Conservation (phyloP, 1,284 basidiomycete species). For the Trametes sp. region DNA sequence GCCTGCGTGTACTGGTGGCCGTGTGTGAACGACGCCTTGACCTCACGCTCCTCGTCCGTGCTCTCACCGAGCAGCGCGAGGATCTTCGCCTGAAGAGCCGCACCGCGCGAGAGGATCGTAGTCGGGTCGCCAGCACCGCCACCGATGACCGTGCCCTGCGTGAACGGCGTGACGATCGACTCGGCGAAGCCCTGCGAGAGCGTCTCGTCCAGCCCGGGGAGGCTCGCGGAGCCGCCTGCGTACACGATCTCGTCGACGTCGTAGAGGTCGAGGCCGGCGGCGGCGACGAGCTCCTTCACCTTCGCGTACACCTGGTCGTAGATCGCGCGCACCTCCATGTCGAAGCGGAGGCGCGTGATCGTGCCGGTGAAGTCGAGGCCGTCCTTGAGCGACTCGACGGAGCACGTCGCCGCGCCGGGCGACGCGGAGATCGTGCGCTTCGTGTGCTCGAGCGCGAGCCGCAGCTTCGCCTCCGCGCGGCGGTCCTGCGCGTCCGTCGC, state of each 20-base stretch:
- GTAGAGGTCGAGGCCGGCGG: conserved; percentile 75
- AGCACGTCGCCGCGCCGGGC: conserved; percentile 88
- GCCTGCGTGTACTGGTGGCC: conserved; percentile 54
- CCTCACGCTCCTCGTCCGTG: conserved; percentile 58
- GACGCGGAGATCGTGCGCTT: conserved; percentile 94
- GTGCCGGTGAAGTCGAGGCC: conserved; percentile 92
- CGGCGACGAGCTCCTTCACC: conserved; percentile 67
- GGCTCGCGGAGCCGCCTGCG: conserved; percentile 86
- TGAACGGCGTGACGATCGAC: conserved; percentile 69
- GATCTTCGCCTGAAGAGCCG: conserved; percentile 86
- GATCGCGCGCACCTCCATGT: conserved; percentile 81
- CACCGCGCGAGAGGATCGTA: conserved; percentile 89
- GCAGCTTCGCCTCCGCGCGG: conserved; percentile 93
- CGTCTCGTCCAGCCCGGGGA: conserved; percentile 86
- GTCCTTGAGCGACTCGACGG: conserved; percentile 94
- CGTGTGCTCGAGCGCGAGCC: conserved; percentile 93
- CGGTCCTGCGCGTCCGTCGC: conserved; percentile 68
- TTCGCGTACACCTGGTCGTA: conserved; percentile 76
- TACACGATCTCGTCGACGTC: conserved; percentile 93
- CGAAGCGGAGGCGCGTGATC: conserved; percentile 96
- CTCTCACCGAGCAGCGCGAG: conserved; percentile 57
- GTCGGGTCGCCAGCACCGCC: conserved; percentile 85
- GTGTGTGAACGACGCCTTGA: conserved; percentile 59
- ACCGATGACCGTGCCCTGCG: conserved; percentile 68
- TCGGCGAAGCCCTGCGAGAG: conserved; percentile 78